These are phyloP conservation scores for Sclerotiophoma versabilis DNA, from an alignment of 2,329 filamentous ascomycete genomes.

Conservation along the genomic window DNA sequence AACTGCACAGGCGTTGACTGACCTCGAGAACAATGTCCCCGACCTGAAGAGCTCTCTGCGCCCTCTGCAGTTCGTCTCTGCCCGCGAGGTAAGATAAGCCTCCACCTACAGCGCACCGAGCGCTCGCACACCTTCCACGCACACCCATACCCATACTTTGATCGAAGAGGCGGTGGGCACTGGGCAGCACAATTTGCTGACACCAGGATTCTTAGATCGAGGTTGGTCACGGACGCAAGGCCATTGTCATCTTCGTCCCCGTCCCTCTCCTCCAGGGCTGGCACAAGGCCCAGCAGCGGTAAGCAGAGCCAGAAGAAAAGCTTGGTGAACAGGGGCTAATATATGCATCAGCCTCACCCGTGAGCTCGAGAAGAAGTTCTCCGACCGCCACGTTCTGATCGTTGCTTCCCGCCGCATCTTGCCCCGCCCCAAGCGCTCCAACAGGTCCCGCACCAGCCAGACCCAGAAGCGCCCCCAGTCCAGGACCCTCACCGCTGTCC, in stretches of 20 bases:
- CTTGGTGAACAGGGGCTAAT: constrained; percentile 10
- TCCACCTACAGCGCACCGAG: constrained; percentile 40
- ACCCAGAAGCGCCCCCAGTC: constrained; percentile 99
- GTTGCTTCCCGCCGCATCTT: constrained; percentile 98
- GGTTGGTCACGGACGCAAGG: constrained; percentile 99
- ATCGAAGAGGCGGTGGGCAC: constrained; percentile 64
- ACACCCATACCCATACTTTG: constrained; percentile 26
- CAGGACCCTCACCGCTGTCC: constrained; percentile 96
- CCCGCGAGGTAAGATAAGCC: constrained; percentile 89
- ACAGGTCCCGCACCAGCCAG: constrained; percentile 93
- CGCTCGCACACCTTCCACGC: constrained; percentile 20
- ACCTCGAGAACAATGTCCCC: constrained; percentile 98
- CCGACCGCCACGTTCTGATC: constrained; percentile 99
- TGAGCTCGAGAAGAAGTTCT: constrained; percentile 99
- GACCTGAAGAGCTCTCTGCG: constrained; percentile 96
- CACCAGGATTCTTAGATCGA: constrained; percentile 82
- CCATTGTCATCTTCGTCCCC: constrained; percentile 99
- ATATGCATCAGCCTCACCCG: constrained; percentile 82
- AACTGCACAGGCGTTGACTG: constrained; percentile 73
- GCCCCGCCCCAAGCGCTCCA: constrained; percentile 97
- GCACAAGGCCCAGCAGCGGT: constrained; percentile 99
- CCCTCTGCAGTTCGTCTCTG: constrained; percentile 98
- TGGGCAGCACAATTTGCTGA: constrained; percentile 61
- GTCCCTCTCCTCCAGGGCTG: constrained; percentile 97
- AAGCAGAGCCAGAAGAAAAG: constrained; percentile 55